phyloP scores from a whole-genome alignment of 2,329 filamentous ascomycete species.

The Sporothrix humicola region DNA sequence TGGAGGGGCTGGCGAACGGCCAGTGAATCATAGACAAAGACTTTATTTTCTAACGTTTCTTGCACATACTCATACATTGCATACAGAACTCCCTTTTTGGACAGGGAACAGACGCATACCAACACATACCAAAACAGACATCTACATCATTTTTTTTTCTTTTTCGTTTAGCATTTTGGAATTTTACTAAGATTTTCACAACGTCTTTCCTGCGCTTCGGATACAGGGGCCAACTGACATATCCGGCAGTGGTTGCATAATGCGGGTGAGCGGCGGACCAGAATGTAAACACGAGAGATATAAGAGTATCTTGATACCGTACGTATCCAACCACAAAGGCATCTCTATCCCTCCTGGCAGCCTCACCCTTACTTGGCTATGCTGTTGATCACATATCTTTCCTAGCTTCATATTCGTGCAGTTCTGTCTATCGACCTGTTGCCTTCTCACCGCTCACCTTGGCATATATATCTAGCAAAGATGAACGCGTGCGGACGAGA shows the following conservation, averaged over 20 bases:
- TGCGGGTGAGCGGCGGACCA: slow-evolving; percentile 11
- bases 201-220: not conserved
- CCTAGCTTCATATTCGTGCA: not conserved
- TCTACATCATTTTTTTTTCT: not conserved
- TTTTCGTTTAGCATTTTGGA: not conserved
- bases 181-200: not conserved
- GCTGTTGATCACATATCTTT: not conserved
- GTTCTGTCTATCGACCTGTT: not conserved
- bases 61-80: slow-evolving; percentile 9
- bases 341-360: not conserved
- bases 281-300: not conserved
- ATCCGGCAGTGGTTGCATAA: not conserved
- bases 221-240: not conserved
- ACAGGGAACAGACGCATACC: not conserved
- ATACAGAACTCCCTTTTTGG: not conserved
- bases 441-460: not conserved
- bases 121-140: not conserved
- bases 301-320: not conserved
- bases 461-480: not conserved
- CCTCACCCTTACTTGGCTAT: not conserved
- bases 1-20: not conserved
- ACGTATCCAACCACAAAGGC: not conserved
- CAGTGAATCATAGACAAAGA: not conserved
- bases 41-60: not conserved
- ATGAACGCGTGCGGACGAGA: not conserved